Conservation (phyloP, 2,329 filamentous ascomycete species). For the Scytalidium lignicola region DNA sequence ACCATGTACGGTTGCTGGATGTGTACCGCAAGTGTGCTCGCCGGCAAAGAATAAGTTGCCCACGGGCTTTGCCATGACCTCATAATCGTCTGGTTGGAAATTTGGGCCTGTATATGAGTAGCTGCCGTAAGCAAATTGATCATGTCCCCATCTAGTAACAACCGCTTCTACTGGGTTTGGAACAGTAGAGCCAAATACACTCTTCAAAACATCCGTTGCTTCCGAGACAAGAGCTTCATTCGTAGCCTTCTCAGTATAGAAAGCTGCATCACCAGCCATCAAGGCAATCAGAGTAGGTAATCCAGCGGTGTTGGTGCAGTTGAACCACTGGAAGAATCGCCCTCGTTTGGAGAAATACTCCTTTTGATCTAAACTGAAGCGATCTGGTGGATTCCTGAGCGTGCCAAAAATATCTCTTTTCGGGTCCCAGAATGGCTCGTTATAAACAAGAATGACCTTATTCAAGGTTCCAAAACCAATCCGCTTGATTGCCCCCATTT, state of each 20-base stretch:
- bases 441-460: constrained; percentile 89
- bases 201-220: constrained; percentile 71
- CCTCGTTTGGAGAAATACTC: constrained; percentile 77
- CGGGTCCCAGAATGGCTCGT: constrained; percentile 85
- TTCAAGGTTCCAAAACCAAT: constrained; percentile 93
- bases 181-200: constrained; percentile 67
- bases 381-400: constrained; percentile 66
- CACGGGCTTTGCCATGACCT: constrained; percentile 77
- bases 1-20: constrained; percentile 94
- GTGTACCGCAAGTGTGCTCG: constrained; percentile 91
- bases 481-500: constrained; percentile 70
- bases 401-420: constrained; percentile 91
- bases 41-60: constrained; percentile 93
- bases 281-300: constrained; percentile 83
- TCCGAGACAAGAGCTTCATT: constrained; percentile 75
- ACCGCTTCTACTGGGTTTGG: constrained; percentile 80
- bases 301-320: constrained; percentile 84
- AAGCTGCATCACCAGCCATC: constrained; percentile 93
- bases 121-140: constrained; percentile 86
- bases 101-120: constrained; percentile 89
- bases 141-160: constrained; percentile 86
- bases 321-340: constrained; percentile 98
- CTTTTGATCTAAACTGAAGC: constrained; percentile 67
- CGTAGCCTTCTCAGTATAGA: constrained; percentile 73
- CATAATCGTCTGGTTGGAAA: constrained; percentile 83